Base-by-base conservation (phyloP, 2,329 filamentous ascomycete species). In the Rutstroemia sp. region DNA sequence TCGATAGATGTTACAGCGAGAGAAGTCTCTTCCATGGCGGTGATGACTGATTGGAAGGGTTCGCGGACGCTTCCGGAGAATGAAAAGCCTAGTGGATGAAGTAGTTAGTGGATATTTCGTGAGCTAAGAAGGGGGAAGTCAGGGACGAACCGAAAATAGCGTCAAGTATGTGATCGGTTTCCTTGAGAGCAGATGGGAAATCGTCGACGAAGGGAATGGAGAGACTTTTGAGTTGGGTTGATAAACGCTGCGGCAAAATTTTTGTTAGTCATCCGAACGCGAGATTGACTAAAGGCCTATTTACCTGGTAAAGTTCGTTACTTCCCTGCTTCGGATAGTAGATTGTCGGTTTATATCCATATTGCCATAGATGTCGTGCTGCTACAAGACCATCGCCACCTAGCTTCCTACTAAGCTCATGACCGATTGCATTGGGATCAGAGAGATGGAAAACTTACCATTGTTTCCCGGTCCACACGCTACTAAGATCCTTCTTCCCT, bases 341-440 rank as follows among this genome's bases (percentile, higher is more conserved):
- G 46, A 99, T 78, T 8, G 83, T 87, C 3, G 92, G 92, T 23
- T 82, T 81, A 73, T 97, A 99, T 60, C 94, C 92, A 70, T 95
- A 97, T 69, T 96, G 88, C 70, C 83, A 84, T 5, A 99, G 80
- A 72, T 99, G 94, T 25, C 94, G 85, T 53, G 94, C 94, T 49
- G 92, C 92, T 27, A 99, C 94, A 3, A 99, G 82, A 2, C 94
- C 94, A 71, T 99, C 94, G 39, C 94, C 94, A 60, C 94, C 90
- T 92, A 44, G 42, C 25, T 2, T 34, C 10, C 30, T 34, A 5
- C 10, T 34, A 3, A 34, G 30, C 30, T 34, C 4, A 34, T 34
- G 30, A 12, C 30, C 10, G 3, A 27, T 34, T 34, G 10, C 10
- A 34, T 34, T 12, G 2, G 2, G 34, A 3, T 49, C 23, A 10